A percentile compares a stretch with the other conserved stretches of the same genome.
These are phyloP conservation scores for Tetrahymena malaccensis DNA, from an alignment of 73 alveolate genomes.

Conservation along the genomic window DNA sequence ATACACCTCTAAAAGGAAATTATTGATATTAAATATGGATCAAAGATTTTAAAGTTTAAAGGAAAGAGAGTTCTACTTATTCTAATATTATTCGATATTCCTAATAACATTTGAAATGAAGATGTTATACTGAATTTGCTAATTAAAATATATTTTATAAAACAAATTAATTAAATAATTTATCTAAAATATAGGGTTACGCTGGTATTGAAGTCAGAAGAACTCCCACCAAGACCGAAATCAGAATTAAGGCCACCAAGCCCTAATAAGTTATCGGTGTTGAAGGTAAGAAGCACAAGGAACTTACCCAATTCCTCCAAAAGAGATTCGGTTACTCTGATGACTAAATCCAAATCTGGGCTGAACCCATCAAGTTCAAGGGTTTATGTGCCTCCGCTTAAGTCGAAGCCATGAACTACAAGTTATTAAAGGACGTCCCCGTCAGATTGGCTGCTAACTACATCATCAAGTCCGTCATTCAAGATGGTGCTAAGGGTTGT, in stretches of 20 bases:
- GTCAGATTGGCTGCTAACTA: slow-evolving; percentile 84
- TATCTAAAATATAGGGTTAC: slow-evolving; percentile 55
- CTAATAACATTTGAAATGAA: no score
- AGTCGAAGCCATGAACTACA: slow-evolving; percentile 77
- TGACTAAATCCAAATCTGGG: slow-evolving; percentile 62
- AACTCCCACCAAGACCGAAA: slow-evolving; percentile 76
- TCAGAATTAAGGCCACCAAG: slow-evolving; percentile 71
- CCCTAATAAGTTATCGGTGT: slow-evolving; percentile 70
- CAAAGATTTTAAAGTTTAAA: no score
- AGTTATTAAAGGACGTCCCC: slow-evolving; percentile 72
- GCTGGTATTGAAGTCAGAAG: slow-evolving; percentile 83
- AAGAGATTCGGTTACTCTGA: slow-evolving; percentile 80
- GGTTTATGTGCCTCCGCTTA: slow-evolving; percentile 84
- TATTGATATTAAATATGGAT: background rate
- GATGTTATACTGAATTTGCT: background rate
- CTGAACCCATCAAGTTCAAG: slow-evolving; percentile 57
- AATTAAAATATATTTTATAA: background rate
- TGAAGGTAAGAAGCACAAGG: slow-evolving; percentile 66
- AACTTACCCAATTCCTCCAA: slow-evolving; percentile 73
- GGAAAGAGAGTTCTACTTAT: background rate
- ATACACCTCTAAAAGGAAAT: background rate
- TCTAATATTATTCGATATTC: background rate
- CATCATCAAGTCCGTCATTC: slow-evolving; percentile 65
- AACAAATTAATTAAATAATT: background rate
- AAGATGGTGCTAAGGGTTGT: slow-evolving; percentile 71